Percentiles rank a stretch among this genome's conserved stretches.
phyloP scores from a whole-genome alignment of 495 filamentous ascomycete genomes.

The Xylaria cubensis region DNA sequence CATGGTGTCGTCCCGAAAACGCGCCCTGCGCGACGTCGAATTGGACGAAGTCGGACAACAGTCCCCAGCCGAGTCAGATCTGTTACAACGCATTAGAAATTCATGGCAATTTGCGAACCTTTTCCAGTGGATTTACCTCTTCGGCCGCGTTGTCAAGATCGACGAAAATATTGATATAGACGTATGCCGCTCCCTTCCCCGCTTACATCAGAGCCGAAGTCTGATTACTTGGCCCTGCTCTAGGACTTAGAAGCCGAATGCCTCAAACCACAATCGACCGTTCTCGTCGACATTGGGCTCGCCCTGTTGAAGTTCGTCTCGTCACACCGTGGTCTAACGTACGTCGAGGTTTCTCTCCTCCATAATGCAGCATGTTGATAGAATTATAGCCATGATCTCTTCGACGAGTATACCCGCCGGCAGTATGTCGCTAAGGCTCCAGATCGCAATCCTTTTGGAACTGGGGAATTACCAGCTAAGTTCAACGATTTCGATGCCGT shows the following conservation, averaged over 20 bases:
- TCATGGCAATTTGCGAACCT: conserved; percentile 96
- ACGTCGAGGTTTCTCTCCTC: conserved; percentile 46
- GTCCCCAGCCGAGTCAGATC: conserved; percentile 54
- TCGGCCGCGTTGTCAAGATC: conserved; percentile 87
- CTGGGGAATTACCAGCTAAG: conserved; percentile 71
- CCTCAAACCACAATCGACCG: conserved; percentile 75
- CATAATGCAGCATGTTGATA: conserved; percentile 29
- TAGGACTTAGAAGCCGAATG: conserved; percentile 92
- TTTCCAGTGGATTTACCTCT: conserved; percentile 89
- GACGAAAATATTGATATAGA: conserved; percentile 86
- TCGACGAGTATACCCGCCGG: conserved; percentile 91
- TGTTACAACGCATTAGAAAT: conserved; percentile 76
- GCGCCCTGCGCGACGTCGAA: conserved; percentile 71
- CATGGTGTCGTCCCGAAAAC: conserved; percentile 70
- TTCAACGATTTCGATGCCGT: conserved; percentile 86
- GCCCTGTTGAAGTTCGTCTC: conserved; percentile 91
- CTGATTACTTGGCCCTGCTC: conserved; percentile 32
- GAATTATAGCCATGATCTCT: conserved; percentile 73
- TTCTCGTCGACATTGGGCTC: conserved; percentile 82
- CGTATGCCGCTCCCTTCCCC: conserved; percentile 56
- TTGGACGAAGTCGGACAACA: conserved; percentile 49
- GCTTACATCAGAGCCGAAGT: conserved; percentile 10
- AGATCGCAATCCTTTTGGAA: conserved; percentile 82
- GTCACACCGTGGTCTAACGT: conserved; percentile 90
- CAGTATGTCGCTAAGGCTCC: conserved; percentile 88